Conservation (phyloP, 129 eudicot genomes). For the Pulicaria dysenterica region DNA sequence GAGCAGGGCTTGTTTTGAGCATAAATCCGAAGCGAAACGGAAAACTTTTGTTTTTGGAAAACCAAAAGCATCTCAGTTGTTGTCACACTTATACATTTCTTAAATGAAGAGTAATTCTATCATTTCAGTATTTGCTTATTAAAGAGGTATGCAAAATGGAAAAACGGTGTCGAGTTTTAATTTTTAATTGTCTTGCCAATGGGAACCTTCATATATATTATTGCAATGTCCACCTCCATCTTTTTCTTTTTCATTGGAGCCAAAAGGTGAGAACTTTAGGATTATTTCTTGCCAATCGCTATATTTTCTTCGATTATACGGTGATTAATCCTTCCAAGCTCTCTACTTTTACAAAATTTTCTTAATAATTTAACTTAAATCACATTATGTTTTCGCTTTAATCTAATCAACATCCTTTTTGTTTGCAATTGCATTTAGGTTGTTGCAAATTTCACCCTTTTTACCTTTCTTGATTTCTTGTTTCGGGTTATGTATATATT, state of each 20-base stretch:
- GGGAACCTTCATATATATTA: too few relatives aligned
- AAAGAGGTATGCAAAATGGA: too few relatives aligned
- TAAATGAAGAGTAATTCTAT: too few relatives aligned
- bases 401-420: constrained; percentile 27
- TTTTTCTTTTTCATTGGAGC: constrained; percentile 9
- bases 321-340: constrained; percentile 30
- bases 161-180: too few relatives aligned
- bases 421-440: constrained; percentile 39
- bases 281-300: constrained; percentile 16
- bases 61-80: too few relatives aligned
- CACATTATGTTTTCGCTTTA: constrained; percentile 10
- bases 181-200: too few relatives aligned
- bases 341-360: constrained; percentile 9
- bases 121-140: too few relatives aligned
- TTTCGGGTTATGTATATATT: not conserved
- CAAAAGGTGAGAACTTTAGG: constrained; percentile 24
- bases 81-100: too few relatives aligned
- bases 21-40: too few relatives aligned
- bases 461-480: not conserved
- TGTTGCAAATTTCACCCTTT: constrained; percentile 1
- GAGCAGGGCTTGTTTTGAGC: too few relatives aligned
- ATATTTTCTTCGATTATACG: constrained; percentile 30
- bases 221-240: not conserved
- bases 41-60: too few relatives aligned
- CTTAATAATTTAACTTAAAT: constrained; percentile 14